phyloP scores from a whole-genome alignment of 306 rosid species.

The Pachyrhizus erosus region DNA sequence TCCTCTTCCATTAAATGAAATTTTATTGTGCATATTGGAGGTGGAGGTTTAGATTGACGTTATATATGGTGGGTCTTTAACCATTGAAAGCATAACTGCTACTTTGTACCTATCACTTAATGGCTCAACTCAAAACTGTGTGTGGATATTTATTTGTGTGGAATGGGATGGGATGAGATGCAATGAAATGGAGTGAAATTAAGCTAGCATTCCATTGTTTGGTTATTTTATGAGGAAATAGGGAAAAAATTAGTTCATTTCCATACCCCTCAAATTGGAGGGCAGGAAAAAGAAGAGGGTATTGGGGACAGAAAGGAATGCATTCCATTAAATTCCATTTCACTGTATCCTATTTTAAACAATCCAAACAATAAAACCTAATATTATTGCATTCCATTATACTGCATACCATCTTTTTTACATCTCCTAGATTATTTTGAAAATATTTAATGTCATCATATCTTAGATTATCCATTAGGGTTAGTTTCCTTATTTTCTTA shows the following conservation, averaged over 20 bases:
- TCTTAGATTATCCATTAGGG: not conserved
- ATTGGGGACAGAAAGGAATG: not conserved
- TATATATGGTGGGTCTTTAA: slow-evolving; percentile 11
- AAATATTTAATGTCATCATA: not conserved
- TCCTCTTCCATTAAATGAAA: slow-evolving; percentile 24
- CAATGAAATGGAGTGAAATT: not conserved
- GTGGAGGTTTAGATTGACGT: not conserved
- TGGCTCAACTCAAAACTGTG: not conserved
- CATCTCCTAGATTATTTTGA: not conserved
- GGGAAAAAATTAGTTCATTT: too few relatives aligned
- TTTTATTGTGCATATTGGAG: slow-evolving; percentile 15
- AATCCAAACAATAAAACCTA: not conserved
- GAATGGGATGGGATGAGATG: not conserved
- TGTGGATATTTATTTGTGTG: not conserved
- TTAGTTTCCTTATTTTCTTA: not conserved
- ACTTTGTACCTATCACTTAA: not conserved
- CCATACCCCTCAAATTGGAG: not conserved
- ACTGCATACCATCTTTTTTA: not conserved
- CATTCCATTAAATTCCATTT: not conserved
- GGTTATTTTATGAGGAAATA: not conserved
- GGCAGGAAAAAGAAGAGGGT: not conserved
- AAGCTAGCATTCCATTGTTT: not conserved
- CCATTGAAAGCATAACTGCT: not conserved
- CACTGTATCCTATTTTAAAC: not conserved
- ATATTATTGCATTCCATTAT: not conserved